Percentiles rank a stretch among this genome's conserved stretches.
Conservation (phyloP, 768 basidiomycete species). For the Tylopilus subfusipes region DNA sequence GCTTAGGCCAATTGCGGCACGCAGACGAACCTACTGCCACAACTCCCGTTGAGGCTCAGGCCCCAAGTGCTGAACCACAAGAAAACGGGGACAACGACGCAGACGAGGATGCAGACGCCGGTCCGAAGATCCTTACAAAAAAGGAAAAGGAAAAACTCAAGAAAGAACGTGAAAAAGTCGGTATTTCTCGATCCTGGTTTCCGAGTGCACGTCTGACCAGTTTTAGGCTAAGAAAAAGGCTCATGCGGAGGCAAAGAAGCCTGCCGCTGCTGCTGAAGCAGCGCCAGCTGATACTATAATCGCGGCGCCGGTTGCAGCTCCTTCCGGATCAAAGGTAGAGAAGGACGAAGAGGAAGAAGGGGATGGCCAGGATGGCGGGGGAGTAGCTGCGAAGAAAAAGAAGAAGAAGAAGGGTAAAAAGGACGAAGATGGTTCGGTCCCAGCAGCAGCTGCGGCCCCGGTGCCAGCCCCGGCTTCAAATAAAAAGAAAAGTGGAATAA, state of each 20-base stretch:
- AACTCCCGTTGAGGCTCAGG: conserved; percentile 27
- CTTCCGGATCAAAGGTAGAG: conserved; percentile 32
- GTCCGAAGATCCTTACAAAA: conserved; percentile 74
- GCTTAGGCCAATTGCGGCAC: neutral
- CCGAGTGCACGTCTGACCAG: conserved; percentile 9
- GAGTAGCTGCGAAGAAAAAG: conserved; percentile 64
- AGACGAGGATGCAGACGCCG: conserved; percentile 51
- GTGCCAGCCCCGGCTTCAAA: conserved; percentile 36
- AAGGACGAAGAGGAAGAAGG: conserved; percentile 64
- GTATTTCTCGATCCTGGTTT: conserved; percentile 4
- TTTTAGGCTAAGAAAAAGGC: conserved; percentile 71
- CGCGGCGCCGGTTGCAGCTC: conserved; percentile 15
- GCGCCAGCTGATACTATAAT: conserved; percentile 27
- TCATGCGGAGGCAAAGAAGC: conserved; percentile 84
- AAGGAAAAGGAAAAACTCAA: conserved; percentile 97
- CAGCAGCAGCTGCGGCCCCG: conserved; percentile 32
- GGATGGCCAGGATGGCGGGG: conserved; percentile 55
- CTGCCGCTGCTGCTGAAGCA: conserved; percentile 29
- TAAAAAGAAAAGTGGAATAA: conserved; percentile 78
- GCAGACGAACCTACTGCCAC: conserved; percentile 25
- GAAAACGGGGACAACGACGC: conserved; percentile 40
- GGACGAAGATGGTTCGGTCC: conserved; percentile 60
- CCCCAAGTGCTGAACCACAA: conserved; percentile 28
- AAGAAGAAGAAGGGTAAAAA: conserved; percentile 82
- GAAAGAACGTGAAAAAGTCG: conserved; percentile 94